phyloP scores from a whole-genome alignment of 129 eudicot genomes.

The Glebionis coronaria region DNA sequence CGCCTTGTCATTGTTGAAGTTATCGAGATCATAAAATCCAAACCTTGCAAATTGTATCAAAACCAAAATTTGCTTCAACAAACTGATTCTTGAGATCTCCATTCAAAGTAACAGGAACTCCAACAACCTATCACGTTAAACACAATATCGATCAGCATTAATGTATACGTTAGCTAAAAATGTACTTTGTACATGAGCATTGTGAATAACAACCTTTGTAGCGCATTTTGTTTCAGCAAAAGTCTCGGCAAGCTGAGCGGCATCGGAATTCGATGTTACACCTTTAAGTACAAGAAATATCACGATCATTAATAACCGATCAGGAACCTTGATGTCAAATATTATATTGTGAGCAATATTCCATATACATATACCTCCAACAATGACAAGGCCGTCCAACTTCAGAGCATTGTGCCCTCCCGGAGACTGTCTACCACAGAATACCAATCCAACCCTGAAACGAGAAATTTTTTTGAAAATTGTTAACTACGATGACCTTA shows the following conservation, averaged over 20 bases:
- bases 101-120: conserved; percentile 86
- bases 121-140: conserved; percentile 60
- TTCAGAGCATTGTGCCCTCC: no score
- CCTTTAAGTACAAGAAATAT: conserved; percentile 39
- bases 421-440: no score
- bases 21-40: background rate
- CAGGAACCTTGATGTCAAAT: background rate
- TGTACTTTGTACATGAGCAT: background rate
- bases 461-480: no score
- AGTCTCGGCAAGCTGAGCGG: conserved; percentile 93
- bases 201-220: conserved; percentile 48
- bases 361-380: conserved; percentile 60
- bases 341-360: background rate
- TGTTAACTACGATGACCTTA: no score
- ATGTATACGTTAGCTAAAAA: background rate
- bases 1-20: conserved; percentile 5
- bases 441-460: no score
- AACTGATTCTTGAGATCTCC: conserved; percentile 91
- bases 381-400: conserved; percentile 25
- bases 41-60: conserved; percentile 94
- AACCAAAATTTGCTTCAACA: conserved; percentile 88
- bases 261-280: conserved; percentile 91
- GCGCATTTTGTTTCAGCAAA: conserved; percentile 82
- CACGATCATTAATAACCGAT: conserved; percentile 13
- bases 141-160: background rate